Conservation (phyloP, 1,139 yeast genomes). For the Ashbya aceris region DNA sequence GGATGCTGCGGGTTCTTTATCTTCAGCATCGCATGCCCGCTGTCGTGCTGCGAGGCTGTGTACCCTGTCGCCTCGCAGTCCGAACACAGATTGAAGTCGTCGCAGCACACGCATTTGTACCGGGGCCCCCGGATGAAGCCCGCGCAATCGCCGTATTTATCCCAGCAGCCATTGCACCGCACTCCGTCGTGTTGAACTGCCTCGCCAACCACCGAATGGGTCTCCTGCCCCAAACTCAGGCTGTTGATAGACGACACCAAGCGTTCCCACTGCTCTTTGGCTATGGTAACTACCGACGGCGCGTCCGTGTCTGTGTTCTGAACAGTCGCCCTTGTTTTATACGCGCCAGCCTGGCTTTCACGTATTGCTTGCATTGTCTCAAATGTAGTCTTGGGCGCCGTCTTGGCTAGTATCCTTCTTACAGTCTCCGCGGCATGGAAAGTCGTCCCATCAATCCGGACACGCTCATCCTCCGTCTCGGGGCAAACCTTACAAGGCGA, state of each 20-base stretch:
- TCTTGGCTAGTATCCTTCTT: no score
- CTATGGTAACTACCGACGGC: not conserved
- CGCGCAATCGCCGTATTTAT: slow-evolving; percentile 3
- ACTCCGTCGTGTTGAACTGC: slow-evolving; percentile 11
- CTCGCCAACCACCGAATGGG: not conserved
- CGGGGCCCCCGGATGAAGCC: slow-evolving; percentile 39
- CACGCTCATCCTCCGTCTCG: no score
- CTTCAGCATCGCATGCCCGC: slow-evolving; percentile 27
- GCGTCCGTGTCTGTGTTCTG: not conserved
- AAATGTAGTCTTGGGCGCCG: no score
- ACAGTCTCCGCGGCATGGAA: not conserved
- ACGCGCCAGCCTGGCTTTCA: not conserved
- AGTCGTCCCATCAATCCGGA: not conserved
- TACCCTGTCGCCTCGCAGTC: slow-evolving; percentile 35
- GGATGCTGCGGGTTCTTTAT: slow-evolving; percentile 11
- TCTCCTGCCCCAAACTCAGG: not conserved
- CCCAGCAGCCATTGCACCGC: slow-evolving; percentile 16
- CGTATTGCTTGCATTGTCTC: no score
- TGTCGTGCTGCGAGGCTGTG: slow-evolving; percentile 20
- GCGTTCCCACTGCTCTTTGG: slow-evolving; percentile 6
- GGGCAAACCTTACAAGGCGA: no score
- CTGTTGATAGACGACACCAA: slow-evolving; percentile 7
- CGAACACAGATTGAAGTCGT: slow-evolving; percentile 49
- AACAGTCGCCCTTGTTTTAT: not conserved
- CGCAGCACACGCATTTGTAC: slow-evolving; percentile 47